Percentiles rank a stretch among this genome's conserved stretches.
These are phyloP conservation scores for Euphorbia celastroides DNA, from an alignment of 441 rosid genomes.

Conservation along the genomic window DNA sequence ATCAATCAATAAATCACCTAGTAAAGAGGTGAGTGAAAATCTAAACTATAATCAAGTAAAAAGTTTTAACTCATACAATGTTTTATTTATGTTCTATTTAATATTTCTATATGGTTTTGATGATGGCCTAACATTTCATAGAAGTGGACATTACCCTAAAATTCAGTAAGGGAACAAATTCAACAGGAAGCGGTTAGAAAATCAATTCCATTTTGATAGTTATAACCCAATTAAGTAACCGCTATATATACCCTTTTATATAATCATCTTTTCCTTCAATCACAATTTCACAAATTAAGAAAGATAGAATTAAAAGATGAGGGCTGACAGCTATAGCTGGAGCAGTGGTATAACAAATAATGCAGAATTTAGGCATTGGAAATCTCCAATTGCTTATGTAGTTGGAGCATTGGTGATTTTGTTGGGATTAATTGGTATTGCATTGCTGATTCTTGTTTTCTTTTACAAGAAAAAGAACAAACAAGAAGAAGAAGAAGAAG, in stretches of 20 bases:
- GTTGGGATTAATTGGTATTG: conserved; percentile 43
- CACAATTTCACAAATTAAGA: background rate
- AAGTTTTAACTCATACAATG: too few relatives aligned
- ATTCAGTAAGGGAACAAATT: too few relatives aligned
- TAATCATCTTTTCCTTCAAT: background rate
- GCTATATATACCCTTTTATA: background rate
- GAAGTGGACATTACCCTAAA: too few relatives aligned
- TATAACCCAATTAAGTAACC: too few relatives aligned
- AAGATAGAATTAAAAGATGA: background rate
- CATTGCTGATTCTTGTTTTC: conserved; percentile 53
- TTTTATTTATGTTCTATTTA: too few relatives aligned
- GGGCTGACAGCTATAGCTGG: background rate
- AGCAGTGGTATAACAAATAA: conserved; percentile 20
- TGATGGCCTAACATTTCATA: too few relatives aligned
- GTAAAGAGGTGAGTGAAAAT: too few relatives aligned
- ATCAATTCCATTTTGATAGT: too few relatives aligned
- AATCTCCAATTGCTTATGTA: conserved; percentile 48
- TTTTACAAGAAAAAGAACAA: conserved; percentile 22
- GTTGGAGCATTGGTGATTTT: conserved; percentile 44
- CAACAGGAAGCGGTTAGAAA: too few relatives aligned
- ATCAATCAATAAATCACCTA: too few relatives aligned
- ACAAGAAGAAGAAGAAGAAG: conserved; percentile 15
- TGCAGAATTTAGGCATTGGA: conserved; percentile 28
- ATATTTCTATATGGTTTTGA: too few relatives aligned
- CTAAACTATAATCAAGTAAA: too few relatives aligned